phyloP scores from a whole-genome alignment of 2,329 filamentous ascomycete genomes.

The Fusarium luffae region DNA sequence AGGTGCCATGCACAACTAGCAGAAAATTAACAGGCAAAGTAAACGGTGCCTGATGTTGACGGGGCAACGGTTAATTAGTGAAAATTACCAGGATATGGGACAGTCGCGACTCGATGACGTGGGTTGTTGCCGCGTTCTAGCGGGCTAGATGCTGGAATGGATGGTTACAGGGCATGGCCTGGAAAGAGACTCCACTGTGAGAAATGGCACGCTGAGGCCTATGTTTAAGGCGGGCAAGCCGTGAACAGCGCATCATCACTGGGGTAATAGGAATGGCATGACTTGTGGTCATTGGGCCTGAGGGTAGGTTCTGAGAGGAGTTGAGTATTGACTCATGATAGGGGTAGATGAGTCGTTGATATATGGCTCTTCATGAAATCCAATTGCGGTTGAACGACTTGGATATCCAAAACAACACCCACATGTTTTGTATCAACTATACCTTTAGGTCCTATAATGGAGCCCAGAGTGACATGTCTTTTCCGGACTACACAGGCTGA shows the following conservation, averaged over 20 bases:
- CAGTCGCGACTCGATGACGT: slow-evolving; percentile 22
- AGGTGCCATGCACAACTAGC: slow-evolving; percentile 24
- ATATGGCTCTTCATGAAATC: background rate
- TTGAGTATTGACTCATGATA: slow-evolving; percentile 15
- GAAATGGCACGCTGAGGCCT: slow-evolving; percentile 29
- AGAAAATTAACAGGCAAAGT: slow-evolving; percentile 38
- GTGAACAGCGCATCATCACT: slow-evolving; percentile 43
- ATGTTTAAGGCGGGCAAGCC: slow-evolving; percentile 5
- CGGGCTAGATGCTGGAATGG: slow-evolving; percentile 27
- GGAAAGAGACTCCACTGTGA: slow-evolving; percentile 20
- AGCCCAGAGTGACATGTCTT: background rate
- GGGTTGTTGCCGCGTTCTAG: slow-evolving; percentile 18
- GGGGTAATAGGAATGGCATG: slow-evolving; percentile 40
- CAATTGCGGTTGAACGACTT: slow-evolving; percentile 1
- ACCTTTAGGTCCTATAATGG: background rate
- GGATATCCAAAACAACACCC: slow-evolving; percentile 2
- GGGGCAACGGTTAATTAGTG: slow-evolving; percentile 40
- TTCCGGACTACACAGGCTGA: background rate
- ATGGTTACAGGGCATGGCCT: slow-evolving; percentile 4
- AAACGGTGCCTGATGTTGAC: slow-evolving; percentile 40
- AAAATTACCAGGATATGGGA: slow-evolving; percentile 24
- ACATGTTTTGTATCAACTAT: background rate
- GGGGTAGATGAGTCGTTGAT: background rate
- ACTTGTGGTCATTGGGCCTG: background rate
- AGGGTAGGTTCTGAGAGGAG: background rate